These are phyloP conservation scores for Orbilia brochopaga DNA, from an alignment of 2,329 filamentous ascomycete genomes.

Conservation along the genomic window DNA sequence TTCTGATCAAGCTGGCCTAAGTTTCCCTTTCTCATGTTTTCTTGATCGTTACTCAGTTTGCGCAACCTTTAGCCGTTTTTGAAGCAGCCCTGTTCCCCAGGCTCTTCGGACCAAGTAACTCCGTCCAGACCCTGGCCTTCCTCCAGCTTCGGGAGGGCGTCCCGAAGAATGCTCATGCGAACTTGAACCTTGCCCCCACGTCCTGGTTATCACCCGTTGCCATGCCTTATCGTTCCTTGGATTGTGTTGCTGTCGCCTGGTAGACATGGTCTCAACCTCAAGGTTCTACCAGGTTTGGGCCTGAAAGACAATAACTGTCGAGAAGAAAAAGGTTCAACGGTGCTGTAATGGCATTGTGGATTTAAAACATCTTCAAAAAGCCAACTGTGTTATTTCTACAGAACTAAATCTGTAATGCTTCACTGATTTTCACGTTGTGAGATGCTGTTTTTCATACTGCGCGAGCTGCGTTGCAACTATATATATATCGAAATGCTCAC, in stretches of 20 bases:
- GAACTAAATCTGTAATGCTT: constrained; percentile 33
- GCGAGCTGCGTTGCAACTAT: constrained; percentile 53
- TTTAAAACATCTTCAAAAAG: constrained; percentile 25
- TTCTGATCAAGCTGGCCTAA: constrained; percentile 27
- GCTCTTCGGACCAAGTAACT: constrained; percentile 51
- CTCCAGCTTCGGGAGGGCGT: constrained; percentile 49
- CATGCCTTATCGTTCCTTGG: constrained; percentile 44
- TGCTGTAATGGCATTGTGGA: not conserved
- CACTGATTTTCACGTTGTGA: constrained; percentile 23
- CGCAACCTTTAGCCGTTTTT: constrained; percentile 50
- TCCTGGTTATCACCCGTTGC: constrained; percentile 27
- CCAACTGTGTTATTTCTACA: constrained; percentile 12
- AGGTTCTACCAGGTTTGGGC: constrained; percentile 39
- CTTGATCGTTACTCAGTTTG: constrained; percentile 18
- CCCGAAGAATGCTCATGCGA: constrained; percentile 40
- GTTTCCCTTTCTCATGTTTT: constrained; percentile 20
- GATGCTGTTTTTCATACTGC: constrained; percentile 41
- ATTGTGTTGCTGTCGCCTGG: constrained; percentile 33
- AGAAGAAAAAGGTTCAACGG: constrained; percentile 14
- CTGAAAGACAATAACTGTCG: constrained; percentile 45
- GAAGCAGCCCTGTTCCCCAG: constrained; percentile 37
- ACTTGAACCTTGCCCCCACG: constrained; percentile 24
- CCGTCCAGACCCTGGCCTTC: constrained; percentile 35
- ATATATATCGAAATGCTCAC: constrained; percentile 42
- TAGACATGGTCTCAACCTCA: constrained; percentile 3